Conservation (phyloP, 2,329 filamentous ascomycete species). For the Penicillium freii region DNA sequence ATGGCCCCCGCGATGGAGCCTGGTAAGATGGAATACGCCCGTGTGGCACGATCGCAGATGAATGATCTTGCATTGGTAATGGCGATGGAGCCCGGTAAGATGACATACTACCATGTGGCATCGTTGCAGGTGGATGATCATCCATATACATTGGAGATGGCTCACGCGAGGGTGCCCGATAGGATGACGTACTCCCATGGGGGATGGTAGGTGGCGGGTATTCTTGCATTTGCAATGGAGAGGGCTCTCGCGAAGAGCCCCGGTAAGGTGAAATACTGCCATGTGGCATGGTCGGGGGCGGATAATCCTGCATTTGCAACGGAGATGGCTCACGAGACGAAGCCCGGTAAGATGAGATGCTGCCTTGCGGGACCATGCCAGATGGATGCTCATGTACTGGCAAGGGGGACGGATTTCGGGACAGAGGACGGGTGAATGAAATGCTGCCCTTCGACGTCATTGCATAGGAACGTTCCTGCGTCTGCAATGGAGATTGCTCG, state of each 20-base stretch:
- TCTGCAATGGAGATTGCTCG: slow-evolving; percentile 23
- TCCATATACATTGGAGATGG: slow-evolving; percentile 38
- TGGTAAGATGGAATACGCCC: slow-evolving; percentile 5
- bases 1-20: slow-evolving; percentile 9
- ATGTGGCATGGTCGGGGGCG: slow-evolving; percentile 4
- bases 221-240: slow-evolving; percentile 38
- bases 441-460: slow-evolving; percentile 16
- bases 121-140: slow-evolving; percentile 11
- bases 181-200: slow-evolving; percentile 3
- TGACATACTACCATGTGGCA: slow-evolving; percentile 1
- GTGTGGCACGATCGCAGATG: slow-evolving; percentile 8
- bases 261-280: slow-evolving; percentile 6
- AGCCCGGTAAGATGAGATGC: slow-evolving; percentile 4
- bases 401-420: slow-evolving; percentile 10
- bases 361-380: slow-evolving; percentile 7
- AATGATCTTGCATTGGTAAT: not conserved
- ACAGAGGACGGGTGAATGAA: slow-evolving; percentile 16
- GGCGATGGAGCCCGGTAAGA: slow-evolving; percentile 5
- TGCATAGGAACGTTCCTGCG: slow-evolving; percentile 10
- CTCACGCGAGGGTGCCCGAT: slow-evolving; percentile 18
- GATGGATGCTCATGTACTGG: not conserved
- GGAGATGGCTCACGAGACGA: slow-evolving; percentile 15
- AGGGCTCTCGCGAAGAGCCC: slow-evolving; percentile 24
- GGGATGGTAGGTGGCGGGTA: slow-evolving; percentile 1
- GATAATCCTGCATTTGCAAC: slow-evolving; percentile 8